A percentile compares a stretch with the other conserved stretches of the same genome.
Conservation (phyloP, 352 stramenopile species). For the Phytophthora fragariaefolia region DNA sequence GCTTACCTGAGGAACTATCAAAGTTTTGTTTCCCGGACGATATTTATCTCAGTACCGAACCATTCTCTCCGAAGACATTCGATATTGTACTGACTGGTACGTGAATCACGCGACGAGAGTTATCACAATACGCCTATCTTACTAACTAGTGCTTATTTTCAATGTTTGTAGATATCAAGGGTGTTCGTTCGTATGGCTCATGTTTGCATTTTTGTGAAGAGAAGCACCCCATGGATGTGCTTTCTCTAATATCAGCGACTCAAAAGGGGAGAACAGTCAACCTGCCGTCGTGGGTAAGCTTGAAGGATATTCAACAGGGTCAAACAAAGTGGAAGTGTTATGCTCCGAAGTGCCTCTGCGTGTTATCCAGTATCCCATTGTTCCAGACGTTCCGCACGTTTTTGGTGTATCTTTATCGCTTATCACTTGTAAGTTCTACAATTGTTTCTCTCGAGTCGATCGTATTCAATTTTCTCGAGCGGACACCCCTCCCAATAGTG, state of each 20-base stretch:
- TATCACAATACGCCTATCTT: background rate
- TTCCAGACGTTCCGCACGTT: constrained; percentile 65
- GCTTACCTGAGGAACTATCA: constrained; percentile 67
- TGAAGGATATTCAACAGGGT: constrained; percentile 74
- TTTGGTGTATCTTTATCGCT: constrained; percentile 54
- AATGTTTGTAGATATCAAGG: constrained; percentile 55
- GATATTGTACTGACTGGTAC: constrained; percentile 77
- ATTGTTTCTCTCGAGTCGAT: constrained; percentile 49
- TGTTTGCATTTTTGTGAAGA: constrained; percentile 75
- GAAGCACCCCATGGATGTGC: constrained; percentile 64
- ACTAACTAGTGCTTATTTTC: background rate
- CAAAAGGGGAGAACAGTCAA: constrained; percentile 52
- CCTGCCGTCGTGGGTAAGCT: constrained; percentile 68
- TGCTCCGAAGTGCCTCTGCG: constrained; percentile 68
- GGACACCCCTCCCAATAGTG: constrained; percentile 46
- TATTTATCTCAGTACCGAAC: constrained; percentile 52
- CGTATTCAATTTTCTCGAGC: constrained; percentile 62
- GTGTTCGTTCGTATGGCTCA: constrained; percentile 55
- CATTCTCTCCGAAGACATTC: constrained; percentile 51
- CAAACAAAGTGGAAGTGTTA: constrained; percentile 63
- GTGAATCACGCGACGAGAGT: no score
- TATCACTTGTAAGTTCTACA: constrained; percentile 41
- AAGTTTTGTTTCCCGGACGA: constrained; percentile 80
- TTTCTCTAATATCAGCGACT: constrained; percentile 59
- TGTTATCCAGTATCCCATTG: constrained; percentile 58